Percentiles rank a stretch among this genome's conserved stretches.
Evolutionary conservation across 441 rosid genomes (phyloP).

Genomic region (Geranium incanum): DNA sequence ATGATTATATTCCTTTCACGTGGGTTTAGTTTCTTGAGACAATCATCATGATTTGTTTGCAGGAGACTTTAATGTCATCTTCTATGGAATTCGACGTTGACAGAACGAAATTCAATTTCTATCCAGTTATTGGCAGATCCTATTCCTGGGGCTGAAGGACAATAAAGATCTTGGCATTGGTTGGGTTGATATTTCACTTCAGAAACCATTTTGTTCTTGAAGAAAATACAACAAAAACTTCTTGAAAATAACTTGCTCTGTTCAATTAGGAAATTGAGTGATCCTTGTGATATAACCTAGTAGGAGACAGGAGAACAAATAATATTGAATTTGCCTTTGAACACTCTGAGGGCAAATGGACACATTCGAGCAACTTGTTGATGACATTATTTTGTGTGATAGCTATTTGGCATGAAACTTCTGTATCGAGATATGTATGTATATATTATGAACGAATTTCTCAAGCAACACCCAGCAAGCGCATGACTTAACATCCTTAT

Average conservation of each 20-base stretch:
- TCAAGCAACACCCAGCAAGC: too few relatives aligned
- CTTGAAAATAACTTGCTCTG: background rate
- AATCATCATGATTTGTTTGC: background rate
- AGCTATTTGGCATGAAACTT: too few relatives aligned
- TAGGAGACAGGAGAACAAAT: background rate
- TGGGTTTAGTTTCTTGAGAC: background rate
- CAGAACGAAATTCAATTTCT: background rate
- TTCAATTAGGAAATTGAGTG: background rate
- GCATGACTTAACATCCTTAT: too few relatives aligned
- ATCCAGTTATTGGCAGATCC: background rate
- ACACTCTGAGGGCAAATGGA: background rate
- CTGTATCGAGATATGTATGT: too few relatives aligned
- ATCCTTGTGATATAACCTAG: background rate
- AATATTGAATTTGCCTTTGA: background rate
- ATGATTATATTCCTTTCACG: background rate
- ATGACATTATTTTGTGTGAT: too few relatives aligned
- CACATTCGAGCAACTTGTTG: too few relatives aligned
- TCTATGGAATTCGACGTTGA: background rate
- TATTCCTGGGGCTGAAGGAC: background rate
- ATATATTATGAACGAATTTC: too few relatives aligned
- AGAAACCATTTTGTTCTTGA: background rate
- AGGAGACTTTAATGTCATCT: background rate
- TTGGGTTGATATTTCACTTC: background rate
- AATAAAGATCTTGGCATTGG: background rate
- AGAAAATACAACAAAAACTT: background rate